Evolutionary conservation across 371 early-diverging fungal species (phyloP).

Genomic region (Globomyces sp.): DNA sequence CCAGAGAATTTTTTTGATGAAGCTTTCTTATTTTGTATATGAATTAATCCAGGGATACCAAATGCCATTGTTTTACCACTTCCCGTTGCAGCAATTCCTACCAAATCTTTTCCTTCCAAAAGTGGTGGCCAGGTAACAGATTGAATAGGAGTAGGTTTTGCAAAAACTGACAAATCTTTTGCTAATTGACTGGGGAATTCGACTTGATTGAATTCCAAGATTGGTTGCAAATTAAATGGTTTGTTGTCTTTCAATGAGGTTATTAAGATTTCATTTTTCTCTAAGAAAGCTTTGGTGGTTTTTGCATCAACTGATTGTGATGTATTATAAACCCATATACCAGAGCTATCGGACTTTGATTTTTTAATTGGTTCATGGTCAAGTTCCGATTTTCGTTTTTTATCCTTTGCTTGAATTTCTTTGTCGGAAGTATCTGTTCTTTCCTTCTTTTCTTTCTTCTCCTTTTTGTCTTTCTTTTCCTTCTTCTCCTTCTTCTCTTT

Average conservation of each 20-base stretch:
- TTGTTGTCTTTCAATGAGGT: slow-evolving; percentile 56
- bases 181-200: slow-evolving; percentile 56
- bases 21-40: slow-evolving; percentile 38
- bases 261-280: slow-evolving; percentile 40
- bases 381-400: slow-evolving; percentile 13
- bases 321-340: slow-evolving; percentile 12
- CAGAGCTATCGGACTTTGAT: slow-evolving; percentile 15
- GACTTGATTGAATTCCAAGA: slow-evolving; percentile 72
- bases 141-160: slow-evolving; percentile 63
- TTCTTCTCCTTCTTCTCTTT: slow-evolving; percentile 40
- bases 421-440: slow-evolving; percentile 15
- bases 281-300: slow-evolving; percentile 28
- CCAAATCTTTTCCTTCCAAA: slow-evolving; percentile 57
- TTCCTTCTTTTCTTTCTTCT: slow-evolving; percentile 48
- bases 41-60: slow-evolving; percentile 78
- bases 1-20: slow-evolving; percentile 21
- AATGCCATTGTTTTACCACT: slow-evolving; percentile 93
- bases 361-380: neutral
- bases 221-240: slow-evolving; percentile 70
- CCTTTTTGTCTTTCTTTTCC: slow-evolving; percentile 56
- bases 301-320: slow-evolving; percentile 17
- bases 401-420: slow-evolving; percentile 19
- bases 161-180: slow-evolving; percentile 29
- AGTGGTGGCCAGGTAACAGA: slow-evolving; percentile 63
- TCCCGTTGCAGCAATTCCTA: slow-evolving; percentile 67